Evolutionary conservation across 805 yeast genomes (phyloP).

Genomic region (Jamesozyma gamospora): DNA sequence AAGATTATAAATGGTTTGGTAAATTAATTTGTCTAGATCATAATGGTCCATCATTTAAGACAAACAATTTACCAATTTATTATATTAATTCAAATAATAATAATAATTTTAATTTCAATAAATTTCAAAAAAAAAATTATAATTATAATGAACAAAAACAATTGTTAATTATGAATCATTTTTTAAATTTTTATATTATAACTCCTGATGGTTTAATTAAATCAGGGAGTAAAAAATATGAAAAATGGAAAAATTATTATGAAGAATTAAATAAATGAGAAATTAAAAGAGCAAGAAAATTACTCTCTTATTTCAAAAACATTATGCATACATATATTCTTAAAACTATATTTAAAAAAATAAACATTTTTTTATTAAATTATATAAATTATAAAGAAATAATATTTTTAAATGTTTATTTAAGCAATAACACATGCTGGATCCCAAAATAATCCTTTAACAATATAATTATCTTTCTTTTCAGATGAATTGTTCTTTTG

Average conservation of each 20-base stretch:
- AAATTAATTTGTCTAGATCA: constrained; percentile 32
- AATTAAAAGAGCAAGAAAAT: too few species aligned
- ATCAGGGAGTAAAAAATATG: constrained; percentile 8
- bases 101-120: background rate
- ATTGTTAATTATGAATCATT: constrained; percentile 16
- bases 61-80: constrained; percentile 19
- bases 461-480: constrained; percentile 20
- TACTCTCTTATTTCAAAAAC: too few species aligned
- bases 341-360: too few species aligned
- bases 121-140: background rate
- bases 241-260: constrained; percentile 3
- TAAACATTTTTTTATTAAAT: too few species aligned
- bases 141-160: background rate
- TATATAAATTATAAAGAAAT: too few species aligned
- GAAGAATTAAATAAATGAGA: too few species aligned
- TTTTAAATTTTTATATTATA: constrained; percentile 19
- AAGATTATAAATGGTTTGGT: constrained; percentile 46
- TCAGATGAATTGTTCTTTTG: constrained; percentile 19
- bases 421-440: constrained; percentile 21
- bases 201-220: constrained; percentile 25
- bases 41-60: constrained; percentile 13
- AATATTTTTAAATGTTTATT: background rate
- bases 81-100: constrained; percentile 1
- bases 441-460: constrained; percentile 15
- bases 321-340: too few species aligned